A percentile compares a stretch with the other conserved stretches of the same genome.
Evolutionary conservation across 345 rosid genomes (phyloP).

Genomic region (Citrus mangshanensis): DNA sequence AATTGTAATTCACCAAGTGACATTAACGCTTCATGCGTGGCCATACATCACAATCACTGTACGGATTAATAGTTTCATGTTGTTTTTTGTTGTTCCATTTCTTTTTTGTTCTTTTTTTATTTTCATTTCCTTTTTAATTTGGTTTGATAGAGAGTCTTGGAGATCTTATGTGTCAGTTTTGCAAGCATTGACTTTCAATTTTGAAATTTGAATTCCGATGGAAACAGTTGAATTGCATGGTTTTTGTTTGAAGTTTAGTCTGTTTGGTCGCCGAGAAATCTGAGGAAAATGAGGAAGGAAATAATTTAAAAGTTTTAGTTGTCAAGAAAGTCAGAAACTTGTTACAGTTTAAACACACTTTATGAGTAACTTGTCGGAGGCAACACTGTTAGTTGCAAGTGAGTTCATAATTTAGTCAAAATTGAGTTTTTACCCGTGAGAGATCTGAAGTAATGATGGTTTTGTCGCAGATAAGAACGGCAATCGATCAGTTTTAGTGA

Average conservation of each 20-base stretch:
- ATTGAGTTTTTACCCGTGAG: neutral
- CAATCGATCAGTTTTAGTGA: constrained; percentile 1
- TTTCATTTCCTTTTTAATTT: neutral
- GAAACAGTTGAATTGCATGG: constrained; percentile 4
- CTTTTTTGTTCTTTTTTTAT: neutral
- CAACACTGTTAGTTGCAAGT: neutral
- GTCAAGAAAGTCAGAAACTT: neutral
- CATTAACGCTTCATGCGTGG: neutral
- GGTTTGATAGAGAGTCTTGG: neutral
- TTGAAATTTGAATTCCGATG: neutral
- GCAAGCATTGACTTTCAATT: neutral
- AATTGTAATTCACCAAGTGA: neutral
- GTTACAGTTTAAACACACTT: neutral
- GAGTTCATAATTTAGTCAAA: neutral
- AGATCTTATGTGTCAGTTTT: constrained; percentile 2
- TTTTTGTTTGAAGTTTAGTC: constrained; percentile 2
- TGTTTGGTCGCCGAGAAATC: constrained; percentile 24
- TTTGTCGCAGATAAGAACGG: constrained; percentile 16
- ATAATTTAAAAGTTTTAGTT: neutral
- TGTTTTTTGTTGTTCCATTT: neutral
- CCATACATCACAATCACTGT: neutral
- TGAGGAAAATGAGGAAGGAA: neutral
- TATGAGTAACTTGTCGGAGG: neutral
- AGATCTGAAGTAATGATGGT: constrained; percentile 13
- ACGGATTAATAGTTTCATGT: neutral